Evolutionary conservation across 1,284 basidiomycete species (phyloP), one percentile per base, ranked within the genome.

Genomic region (Cryptococcus wingfieldii): DNA sequence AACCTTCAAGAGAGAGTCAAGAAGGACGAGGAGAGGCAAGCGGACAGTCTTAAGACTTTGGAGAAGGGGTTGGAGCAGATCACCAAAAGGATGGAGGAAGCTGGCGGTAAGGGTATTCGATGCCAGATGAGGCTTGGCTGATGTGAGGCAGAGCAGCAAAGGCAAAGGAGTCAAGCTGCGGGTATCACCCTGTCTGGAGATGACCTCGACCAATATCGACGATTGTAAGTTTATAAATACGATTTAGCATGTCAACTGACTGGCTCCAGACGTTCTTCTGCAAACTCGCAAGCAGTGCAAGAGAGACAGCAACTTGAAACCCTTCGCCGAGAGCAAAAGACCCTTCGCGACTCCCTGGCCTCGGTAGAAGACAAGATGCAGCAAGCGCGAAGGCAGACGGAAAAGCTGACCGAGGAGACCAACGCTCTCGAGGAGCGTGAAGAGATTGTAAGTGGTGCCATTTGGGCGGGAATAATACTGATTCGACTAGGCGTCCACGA

Each of bases 231-330:
- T n/a, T 18, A 41, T 12, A 2, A 2, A 12, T 28, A 23, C n/a
- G 14, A n/a, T 23, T 3, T 4, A 10, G 14, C 4, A n/a, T 27
- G 4, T 16, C 10, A 50, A 16, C 39, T 42, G n/a, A 39, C n/a
- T n/a, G 50, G 39, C 53, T 4, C 13, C 44, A 66, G 64, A 18
- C 70, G 69, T 18, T 59, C 68, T 10, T 54, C 62, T n/a, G 87
- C 91, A 6, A 89, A 86, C 59, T 78, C 87, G 2, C 82, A 87
- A 43, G 92, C 89, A 0, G 85, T 93, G 0, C 83, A 86, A 38
- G 93, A 98, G 72, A 87, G 96, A 1, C 91, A 96, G 70, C 81
- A 86, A 23, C 82, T 96, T 5, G 90, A 94, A 62, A 83, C 83
- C 0, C 80, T 94, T 2, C 81, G 81, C n/a, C 85, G 92, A 57